Evolutionary conservation across 2,329 filamentous ascomycete genomes (phyloP), one percentile per base, ranked within the genome.

Genomic region (Fusarium sacchari): DNA sequence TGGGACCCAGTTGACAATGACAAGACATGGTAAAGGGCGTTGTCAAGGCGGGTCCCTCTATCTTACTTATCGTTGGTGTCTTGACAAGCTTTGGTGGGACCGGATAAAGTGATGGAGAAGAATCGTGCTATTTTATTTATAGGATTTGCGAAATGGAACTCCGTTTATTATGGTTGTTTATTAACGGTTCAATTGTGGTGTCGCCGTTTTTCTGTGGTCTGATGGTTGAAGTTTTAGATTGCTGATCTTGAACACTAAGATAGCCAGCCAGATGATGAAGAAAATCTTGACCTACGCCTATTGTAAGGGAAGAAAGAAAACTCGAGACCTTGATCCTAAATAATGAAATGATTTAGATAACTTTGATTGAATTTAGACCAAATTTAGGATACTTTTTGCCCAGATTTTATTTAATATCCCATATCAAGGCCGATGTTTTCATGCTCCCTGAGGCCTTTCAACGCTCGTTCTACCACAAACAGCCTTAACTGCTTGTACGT

Each of bases 51-150:
- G 66, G 66, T 47, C 66, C 5, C 60, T 42, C 24, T 68, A 68
- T 68, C 65, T 68, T 68, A 68, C 65, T 68, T 68, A 68, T 68
- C 65, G 44, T 40, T n/a, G n/a, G n/a, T n/a, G n/a, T n/a, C n/a
- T 55, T 68, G 42, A 67, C 53, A 67, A 61, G 34, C 39, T 66
- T 26, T 37, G 37, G 60, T 30, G 55, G 47, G 42, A 15, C 40
- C 55, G 47, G 55, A 37, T 53, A 12, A 62, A 63, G 56, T 30
- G 30, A 18, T 44, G n/a, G 34, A 24, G 24, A 47, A 58, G 11
- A 39, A 64, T 52, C 56, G 42, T 57, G 22, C 40, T 37, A 52
- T 61, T 43, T 46, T 60, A 67, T 60, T 36, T 43, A 55, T 26
- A 37, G 56, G 8, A 28, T 34, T 20, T 50, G 11, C 28, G 55